Percentiles rank a stretch among this genome's conserved stretches.
Conservation (phyloP, 805 yeast genomes). For the Scheffersomyces stipitis region DNA sequence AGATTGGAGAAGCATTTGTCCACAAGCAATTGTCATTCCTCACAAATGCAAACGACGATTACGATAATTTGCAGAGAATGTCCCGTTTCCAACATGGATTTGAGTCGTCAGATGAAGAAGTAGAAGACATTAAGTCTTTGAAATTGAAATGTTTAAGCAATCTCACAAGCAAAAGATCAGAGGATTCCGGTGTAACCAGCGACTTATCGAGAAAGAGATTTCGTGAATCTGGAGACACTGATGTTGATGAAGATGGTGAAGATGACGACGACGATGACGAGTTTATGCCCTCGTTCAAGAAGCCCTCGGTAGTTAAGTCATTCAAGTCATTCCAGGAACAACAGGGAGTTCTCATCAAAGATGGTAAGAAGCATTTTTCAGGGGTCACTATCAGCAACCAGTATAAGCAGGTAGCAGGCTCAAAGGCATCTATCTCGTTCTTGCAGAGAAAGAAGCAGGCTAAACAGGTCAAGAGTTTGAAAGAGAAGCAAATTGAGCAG, state of each 20-base stretch:
- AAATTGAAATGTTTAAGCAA: constrained; percentile 42
- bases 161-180: constrained; percentile 22
- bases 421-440: constrained; percentile 58
- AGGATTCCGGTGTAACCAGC: constrained; percentile 23
- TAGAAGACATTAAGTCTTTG: constrained; percentile 46
- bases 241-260: constrained; percentile 19
- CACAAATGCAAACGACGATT: constrained; percentile 29
- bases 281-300: constrained; percentile 39
- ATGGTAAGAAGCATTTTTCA: constrained; percentile 32
- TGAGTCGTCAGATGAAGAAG: constrained; percentile 36
- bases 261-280: constrained; percentile 35
- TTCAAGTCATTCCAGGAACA: constrained; percentile 40
- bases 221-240: constrained; percentile 12
- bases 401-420: constrained; percentile 54
- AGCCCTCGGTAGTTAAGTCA: constrained; percentile 48
- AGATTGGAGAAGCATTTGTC: constrained; percentile 55
- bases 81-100: constrained; percentile 39
- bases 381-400: constrained; percentile 55
- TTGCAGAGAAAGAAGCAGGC: constrained; percentile 39
- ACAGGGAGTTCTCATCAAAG: constrained; percentile 41
- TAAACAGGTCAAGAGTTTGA: constrained; percentile 22
- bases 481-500: constrained; percentile 26
- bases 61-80: constrained; percentile 27
- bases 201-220: constrained; percentile 12
- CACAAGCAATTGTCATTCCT: constrained; percentile 57